These are phyloP conservation scores for Ceratocystis alfenasii DNA, from an alignment of 2,329 filamentous ascomycete species.

Conservation along the genomic window DNA sequence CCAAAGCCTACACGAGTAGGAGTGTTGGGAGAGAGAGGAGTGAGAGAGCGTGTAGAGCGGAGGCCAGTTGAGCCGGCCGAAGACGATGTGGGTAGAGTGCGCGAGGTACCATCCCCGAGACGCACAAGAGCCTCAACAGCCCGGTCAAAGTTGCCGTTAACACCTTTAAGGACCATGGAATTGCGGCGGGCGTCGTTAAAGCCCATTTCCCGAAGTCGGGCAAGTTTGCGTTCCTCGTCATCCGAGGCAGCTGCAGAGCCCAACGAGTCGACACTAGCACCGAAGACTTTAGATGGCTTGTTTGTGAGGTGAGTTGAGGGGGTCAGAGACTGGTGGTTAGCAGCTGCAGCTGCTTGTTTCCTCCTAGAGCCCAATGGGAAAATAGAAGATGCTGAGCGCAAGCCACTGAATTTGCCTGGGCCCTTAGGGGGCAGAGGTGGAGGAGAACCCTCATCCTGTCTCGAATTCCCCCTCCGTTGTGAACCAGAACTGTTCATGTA, in stretches of 20 bases:
- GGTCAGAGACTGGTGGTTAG: constrained; percentile 23
- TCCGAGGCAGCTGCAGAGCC: constrained; percentile 35
- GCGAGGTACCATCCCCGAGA: constrained; percentile 57
- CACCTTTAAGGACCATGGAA: constrained; percentile 63
- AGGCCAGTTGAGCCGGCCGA: constrained; percentile 24
- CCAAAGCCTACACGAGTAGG: constrained; percentile 28
- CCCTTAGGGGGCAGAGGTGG: constrained; percentile 52
- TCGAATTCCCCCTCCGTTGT: constrained; percentile 32
- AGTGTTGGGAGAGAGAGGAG: constrained; percentile 37
- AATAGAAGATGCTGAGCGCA: constrained; percentile 53
- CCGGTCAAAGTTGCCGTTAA: constrained; percentile 74
- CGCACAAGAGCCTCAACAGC: constrained; percentile 75
- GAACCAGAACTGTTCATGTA: constrained; percentile 51
- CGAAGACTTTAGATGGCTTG: constrained; percentile 59
- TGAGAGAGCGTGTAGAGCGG: constrained; percentile 42
- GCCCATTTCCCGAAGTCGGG: constrained; percentile 75
- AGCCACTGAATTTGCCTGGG: constrained; percentile 45
- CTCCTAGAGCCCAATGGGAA: constrained; percentile 51
- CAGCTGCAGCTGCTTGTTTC: constrained; percentile 35
- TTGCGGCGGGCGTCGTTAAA: constrained; percentile 78
- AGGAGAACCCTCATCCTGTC: constrained; percentile 43
- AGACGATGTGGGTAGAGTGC: constrained; percentile 26
- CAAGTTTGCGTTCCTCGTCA: constrained; percentile 64
- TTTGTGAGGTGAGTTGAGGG: constrained; percentile 37
- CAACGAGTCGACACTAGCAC: constrained; percentile 46